Percentiles rank a stretch among this genome's conserved stretches.
Conservation (phyloP, 306 rosid species). For the Glycine tomentella region DNA sequence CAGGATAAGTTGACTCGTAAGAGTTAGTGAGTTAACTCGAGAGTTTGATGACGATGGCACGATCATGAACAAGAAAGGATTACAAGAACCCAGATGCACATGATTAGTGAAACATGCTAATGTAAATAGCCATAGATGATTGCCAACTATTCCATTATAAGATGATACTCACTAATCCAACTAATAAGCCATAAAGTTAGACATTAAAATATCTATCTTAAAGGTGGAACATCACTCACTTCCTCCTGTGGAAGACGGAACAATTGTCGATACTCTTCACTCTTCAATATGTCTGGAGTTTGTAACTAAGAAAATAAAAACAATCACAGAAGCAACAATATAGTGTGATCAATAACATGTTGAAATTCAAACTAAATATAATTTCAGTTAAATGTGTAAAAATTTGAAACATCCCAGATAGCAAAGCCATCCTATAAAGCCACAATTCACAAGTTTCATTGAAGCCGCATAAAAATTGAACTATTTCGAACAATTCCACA, state of each 20-base stretch:
- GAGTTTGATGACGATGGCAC: background rate
- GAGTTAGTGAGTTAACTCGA: too few relatives aligned
- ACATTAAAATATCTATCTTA: constrained; percentile 6
- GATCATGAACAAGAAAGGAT: constrained; percentile 25
- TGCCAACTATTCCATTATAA: constrained; percentile 32
- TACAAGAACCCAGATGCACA: background rate
- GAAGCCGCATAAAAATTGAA: background rate
- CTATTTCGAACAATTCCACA: background rate
- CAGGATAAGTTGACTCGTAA: too few relatives aligned
- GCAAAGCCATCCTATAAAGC: background rate
- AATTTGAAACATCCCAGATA: constrained; percentile 6
- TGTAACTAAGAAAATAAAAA: constrained; percentile 36
- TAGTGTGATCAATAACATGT: background rate
- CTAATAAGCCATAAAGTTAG: constrained; percentile 4
- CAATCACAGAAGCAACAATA: constrained; percentile 13
- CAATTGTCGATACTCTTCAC: constrained; percentile 95
- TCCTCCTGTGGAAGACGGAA: constrained; percentile 91
- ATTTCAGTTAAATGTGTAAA: constrained; percentile 20
- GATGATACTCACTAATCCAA: constrained; percentile 20
- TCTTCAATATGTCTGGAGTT: constrained; percentile 64
- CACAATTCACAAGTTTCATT: constrained; percentile 9
- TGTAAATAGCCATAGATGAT: constrained; percentile 13
- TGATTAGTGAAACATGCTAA: constrained; percentile 16
- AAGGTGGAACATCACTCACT: constrained; percentile 64
- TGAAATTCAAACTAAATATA: constrained; percentile 12